Percentiles rank a stretch among this genome's conserved stretches.
Conservation (phyloP, 495 filamentous ascomycete species). For the Trichoderma reesei region DNA sequence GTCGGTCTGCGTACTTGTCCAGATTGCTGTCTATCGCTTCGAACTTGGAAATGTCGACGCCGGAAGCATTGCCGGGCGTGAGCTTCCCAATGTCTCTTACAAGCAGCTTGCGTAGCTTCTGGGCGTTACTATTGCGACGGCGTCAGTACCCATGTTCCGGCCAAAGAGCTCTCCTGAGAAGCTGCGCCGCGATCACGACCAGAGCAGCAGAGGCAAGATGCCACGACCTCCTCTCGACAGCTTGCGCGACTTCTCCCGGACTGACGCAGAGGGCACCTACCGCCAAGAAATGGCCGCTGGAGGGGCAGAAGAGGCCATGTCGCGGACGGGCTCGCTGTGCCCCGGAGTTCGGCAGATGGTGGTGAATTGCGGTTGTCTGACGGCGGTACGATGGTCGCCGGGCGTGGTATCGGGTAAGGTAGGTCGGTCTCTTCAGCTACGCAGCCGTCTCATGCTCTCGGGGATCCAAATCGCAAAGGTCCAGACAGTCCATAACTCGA, state of each 20-base stretch:
- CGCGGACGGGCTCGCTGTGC: background rate
- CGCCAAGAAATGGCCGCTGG: background rate
- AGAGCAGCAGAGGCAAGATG: background rate
- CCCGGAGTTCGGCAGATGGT: background rate
- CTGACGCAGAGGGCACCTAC: background rate
- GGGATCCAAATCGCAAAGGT: slow-evolving; percentile 4
- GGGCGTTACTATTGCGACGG: slow-evolving; percentile 17
- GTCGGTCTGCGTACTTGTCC: slow-evolving; percentile 19
- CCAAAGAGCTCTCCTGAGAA: background rate
- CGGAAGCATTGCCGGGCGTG: slow-evolving; percentile 19
- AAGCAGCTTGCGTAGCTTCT: slow-evolving; percentile 23
- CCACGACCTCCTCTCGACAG: background rate
- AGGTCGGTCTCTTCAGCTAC: background rate
- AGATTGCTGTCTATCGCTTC: slow-evolving; percentile 21
- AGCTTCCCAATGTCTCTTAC: slow-evolving; percentile 18
- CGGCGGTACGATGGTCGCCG: background rate
- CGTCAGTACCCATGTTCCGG: background rate
- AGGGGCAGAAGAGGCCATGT: slow-evolving; percentile 5
- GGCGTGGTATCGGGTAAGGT: background rate
- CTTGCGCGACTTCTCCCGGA: background rate
- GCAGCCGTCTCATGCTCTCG: slow-evolving; percentile 1
- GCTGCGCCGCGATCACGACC: background rate
- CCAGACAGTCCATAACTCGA: slow-evolving; percentile 7
- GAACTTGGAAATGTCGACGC: slow-evolving; percentile 21
- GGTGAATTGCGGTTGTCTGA: background rate